Evolutionary conservation across 352 stramenopile genomes (phyloP).

Genomic region (Phytophthora sp.): DNA sequence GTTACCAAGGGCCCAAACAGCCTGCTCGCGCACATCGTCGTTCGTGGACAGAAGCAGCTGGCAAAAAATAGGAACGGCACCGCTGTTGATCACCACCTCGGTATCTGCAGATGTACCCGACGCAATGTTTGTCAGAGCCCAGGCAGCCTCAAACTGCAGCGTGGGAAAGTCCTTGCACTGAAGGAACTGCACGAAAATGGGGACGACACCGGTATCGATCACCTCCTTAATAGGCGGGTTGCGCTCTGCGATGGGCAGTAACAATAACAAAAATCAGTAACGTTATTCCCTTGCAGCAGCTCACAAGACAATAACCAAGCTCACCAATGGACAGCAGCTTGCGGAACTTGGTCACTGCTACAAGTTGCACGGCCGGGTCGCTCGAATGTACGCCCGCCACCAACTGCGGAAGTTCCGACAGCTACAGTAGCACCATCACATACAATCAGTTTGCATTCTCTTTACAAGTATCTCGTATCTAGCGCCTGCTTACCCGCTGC

Average conservation of each 20-base stretch:
- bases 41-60: conserved; percentile 95
- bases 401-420: conserved; percentile 96
- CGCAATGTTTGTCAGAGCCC: conserved; percentile 99
- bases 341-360: conserved; percentile 98
- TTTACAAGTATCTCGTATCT: conserved; percentile 12
- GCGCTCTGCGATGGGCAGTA: conserved; percentile 77
- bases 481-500: conserved; percentile 47
- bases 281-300: not conserved
- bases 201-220: conserved; percentile 98
- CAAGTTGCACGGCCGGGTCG: conserved; percentile 93
- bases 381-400: conserved; percentile 92
- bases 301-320: not conserved
- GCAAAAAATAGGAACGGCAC: conserved; percentile 98
- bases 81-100: conserved; percentile 96
- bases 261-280: conserved; percentile 11
- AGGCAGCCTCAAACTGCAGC: conserved; percentile 99
- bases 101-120: conserved; percentile 98
- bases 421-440: conserved; percentile 48
- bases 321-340: conserved; percentile 97
- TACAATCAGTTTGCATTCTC: conserved; percentile 20
- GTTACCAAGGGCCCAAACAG: conserved; percentile 98
- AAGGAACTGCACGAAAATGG: conserved; percentile 98
- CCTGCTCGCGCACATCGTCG: conserved; percentile 96
- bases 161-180: conserved; percentile 93
- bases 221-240: conserved; percentile 99